Evolutionary conservation across 805 yeast genomes (phyloP).

Genomic region (Hanseniaspora clermontiae): DNA sequence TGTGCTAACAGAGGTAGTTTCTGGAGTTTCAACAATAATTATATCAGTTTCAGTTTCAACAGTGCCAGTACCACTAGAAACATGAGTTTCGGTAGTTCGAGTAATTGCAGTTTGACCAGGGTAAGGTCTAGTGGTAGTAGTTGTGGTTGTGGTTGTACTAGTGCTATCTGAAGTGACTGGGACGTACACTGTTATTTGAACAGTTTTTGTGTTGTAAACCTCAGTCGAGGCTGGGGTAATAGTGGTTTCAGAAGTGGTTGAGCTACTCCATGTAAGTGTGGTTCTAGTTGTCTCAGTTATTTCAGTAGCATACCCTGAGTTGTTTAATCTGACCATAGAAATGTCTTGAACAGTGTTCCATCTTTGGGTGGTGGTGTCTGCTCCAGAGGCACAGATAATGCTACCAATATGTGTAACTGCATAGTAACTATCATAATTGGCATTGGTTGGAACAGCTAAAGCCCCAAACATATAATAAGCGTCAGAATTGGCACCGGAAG

Average conservation of each 20-base stretch:
- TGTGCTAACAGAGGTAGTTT: neutral
- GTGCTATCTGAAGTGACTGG: neutral
- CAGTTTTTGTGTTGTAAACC: neutral
- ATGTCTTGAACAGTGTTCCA: slow-evolving; percentile 18
- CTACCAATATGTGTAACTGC: slow-evolving; percentile 18
- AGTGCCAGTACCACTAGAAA: slow-evolving; percentile 16
- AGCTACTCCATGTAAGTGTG: slow-evolving; percentile 9
- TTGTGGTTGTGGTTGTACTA: slow-evolving; percentile 16
- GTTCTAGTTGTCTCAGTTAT: slow-evolving; percentile 12
- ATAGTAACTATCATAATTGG: slow-evolving; percentile 15
- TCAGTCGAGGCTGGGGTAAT: slow-evolving; percentile 9
- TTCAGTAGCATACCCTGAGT: slow-evolving; percentile 10
- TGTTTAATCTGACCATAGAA: slow-evolving; percentile 14
- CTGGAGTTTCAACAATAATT: slow-evolving; percentile 1
- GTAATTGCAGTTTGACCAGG: slow-evolving; percentile 15
- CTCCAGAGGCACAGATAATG: slow-evolving; percentile 15
- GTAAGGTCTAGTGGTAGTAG: slow-evolving; percentile 20
- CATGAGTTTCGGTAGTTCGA: slow-evolving; percentile 16
- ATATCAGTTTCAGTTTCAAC: slow-evolving; percentile 8
- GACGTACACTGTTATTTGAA: slow-evolving; percentile 6
- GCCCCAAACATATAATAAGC: slow-evolving; percentile 15
- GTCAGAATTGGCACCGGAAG: neutral
- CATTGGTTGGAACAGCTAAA: slow-evolving; percentile 18
- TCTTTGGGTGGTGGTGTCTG: slow-evolving; percentile 15
- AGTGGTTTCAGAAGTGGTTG: slow-evolving; percentile 5